Conservation (phyloP, 257 asterid species). For the Penstemon newberryi region DNA sequence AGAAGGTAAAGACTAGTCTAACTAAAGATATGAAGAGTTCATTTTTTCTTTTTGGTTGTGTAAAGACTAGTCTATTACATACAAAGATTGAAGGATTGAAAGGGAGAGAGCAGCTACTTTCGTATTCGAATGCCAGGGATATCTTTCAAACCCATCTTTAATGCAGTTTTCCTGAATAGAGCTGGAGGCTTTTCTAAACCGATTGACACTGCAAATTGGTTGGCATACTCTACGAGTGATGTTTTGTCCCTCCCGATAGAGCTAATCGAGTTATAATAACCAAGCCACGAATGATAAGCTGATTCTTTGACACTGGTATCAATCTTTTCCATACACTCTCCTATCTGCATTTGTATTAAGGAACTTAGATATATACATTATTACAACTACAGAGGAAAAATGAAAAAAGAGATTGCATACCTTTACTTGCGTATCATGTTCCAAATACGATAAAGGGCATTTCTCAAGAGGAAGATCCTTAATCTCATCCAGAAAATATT, state of each 20-base stretch:
- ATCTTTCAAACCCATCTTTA: conserved; percentile 88
- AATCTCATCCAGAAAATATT: conserved; percentile 72
- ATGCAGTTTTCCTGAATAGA: conserved; percentile 65
- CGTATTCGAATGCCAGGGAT: conserved; percentile 68
- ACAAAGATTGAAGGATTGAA: conserved; percentile 3
- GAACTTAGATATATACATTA: background rate
- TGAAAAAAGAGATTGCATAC: conserved; percentile 34
- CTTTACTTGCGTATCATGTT: conserved; percentile 51
- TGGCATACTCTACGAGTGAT: conserved; percentile 71
- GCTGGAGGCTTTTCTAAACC: conserved; percentile 82
- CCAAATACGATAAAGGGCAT: conserved; percentile 41
- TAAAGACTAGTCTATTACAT: too few species aligned
- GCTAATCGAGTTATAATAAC: conserved; percentile 75
- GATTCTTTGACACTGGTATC: conserved; percentile 77
- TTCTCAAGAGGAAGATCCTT: conserved; percentile 78
- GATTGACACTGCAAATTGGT: conserved; percentile 67
- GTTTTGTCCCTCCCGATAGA: conserved; percentile 81
- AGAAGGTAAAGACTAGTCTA: too few species aligned
- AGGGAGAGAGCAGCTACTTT: conserved; percentile 34
- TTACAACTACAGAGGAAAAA: background rate
- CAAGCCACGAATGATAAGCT: conserved; percentile 90
- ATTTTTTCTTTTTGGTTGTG: too few species aligned
- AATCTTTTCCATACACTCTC: conserved; percentile 54
- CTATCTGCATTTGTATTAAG: conserved; percentile 47
- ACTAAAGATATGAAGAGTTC: too few species aligned